phyloP scores from a whole-genome alignment of 345 rosid species.

The Citrus sp. region DNA sequence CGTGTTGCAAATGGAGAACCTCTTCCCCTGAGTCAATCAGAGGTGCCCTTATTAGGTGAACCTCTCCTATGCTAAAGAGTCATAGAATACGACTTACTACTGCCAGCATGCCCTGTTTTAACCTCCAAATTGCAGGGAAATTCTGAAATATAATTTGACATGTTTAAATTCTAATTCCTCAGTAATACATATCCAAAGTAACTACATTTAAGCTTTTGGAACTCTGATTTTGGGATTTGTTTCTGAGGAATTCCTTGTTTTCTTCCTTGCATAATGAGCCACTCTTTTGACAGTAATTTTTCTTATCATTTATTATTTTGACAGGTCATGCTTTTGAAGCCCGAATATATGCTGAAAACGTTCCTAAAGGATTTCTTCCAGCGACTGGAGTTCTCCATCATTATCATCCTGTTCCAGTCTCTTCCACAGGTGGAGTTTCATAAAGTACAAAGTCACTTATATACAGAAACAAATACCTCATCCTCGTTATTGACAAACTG shows the following conservation, averaged over 20 bases:
- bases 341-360: slow-evolving; percentile 93
- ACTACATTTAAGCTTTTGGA: not conserved
- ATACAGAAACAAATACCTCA: slow-evolving; percentile 1
- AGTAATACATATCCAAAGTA: not conserved
- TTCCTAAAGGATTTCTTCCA: slow-evolving; percentile 89
- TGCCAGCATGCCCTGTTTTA: not conserved
- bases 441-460: slow-evolving; percentile 3
- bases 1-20: slow-evolving; percentile 85
- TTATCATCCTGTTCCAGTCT: slow-evolving; percentile 62
- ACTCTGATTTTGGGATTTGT: not conserved
- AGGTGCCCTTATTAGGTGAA: slow-evolving; percentile 78
- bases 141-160: slow-evolving; percentile 4
- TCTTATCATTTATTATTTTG: slow-evolving; percentile 17
- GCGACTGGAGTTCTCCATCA: slow-evolving; percentile 91
- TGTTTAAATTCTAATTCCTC: not conserved
- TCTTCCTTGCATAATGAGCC: not conserved
- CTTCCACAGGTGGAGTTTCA: slow-evolving; percentile 61
- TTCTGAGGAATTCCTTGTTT: not conserved
- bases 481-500: not conserved
- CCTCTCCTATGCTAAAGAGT: not conserved
- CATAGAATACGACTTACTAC: not conserved
- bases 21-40: slow-evolving; percentile 71
- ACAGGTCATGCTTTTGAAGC: slow-evolving; percentile 98
- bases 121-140: not conserved
- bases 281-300: not conserved